Evolutionary conservation across 1,139 yeast species (phyloP).

Genomic region (Yamadazyma siamensis): DNA sequence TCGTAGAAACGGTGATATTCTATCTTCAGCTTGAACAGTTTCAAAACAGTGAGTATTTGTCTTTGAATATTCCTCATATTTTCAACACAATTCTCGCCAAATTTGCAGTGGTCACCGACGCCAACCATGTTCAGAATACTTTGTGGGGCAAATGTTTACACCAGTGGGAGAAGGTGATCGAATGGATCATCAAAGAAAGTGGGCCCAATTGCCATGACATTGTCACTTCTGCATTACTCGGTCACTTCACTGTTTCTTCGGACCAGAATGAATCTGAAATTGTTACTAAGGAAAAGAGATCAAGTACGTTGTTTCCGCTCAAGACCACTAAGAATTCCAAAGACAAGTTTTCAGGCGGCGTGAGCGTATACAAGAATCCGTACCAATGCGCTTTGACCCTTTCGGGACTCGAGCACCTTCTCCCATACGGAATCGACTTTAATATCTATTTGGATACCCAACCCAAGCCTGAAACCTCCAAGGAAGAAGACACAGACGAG

Average conservation of each 20-base stretch:
- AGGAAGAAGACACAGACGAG: constrained; percentile 16
- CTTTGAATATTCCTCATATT: constrained; percentile 25
- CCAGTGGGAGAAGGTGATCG: constrained; percentile 31
- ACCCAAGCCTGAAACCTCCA: constrained; percentile 13
- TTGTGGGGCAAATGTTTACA: constrained; percentile 30
- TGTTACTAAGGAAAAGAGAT: constrained; percentile 11
- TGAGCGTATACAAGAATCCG: constrained; percentile 32
- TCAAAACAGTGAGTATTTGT: constrained; percentile 37
- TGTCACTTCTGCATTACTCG: constrained; percentile 28
- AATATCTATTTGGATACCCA: constrained; percentile 18
- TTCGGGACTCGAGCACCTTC: constrained; percentile 26
- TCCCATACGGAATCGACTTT: constrained; percentile 40
- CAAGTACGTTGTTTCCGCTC: constrained; percentile 8
- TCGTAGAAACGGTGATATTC: constrained; percentile 32
- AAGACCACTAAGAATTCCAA: constrained; percentile 17
- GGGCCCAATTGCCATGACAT: constrained; percentile 41
- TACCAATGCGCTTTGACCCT: constrained; percentile 34
- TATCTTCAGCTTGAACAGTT: constrained; percentile 43
- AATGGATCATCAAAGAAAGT: constrained; percentile 34
- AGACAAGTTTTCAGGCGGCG: constrained; percentile 17
- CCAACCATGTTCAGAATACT: constrained; percentile 31
- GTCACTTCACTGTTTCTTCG: constrained; percentile 22
- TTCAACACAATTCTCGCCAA: constrained; percentile 30
- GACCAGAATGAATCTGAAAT: no score
- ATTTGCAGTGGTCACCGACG: constrained; percentile 18